Evolutionary conservation across 2,329 filamentous ascomycete genomes (phyloP), one percentile per base, ranked within the genome.

Genomic region (Knufia fluminis): DNA sequence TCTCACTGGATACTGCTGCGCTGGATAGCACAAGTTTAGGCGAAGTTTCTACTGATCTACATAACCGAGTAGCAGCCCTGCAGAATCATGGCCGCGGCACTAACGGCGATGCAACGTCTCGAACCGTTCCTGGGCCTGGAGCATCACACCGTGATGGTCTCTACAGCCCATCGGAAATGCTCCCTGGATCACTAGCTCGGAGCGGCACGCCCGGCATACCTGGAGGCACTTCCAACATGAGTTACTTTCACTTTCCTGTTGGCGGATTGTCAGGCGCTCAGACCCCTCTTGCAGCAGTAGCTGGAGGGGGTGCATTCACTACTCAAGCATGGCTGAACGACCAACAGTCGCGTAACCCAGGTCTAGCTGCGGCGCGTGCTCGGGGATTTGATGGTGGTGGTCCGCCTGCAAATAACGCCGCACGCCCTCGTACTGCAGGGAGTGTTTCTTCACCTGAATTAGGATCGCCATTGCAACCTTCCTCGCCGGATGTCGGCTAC

Each of bases 191-290:
- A 47, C 66, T 72, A 35, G 67, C 68, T 39, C 65, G 71, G 48
- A 63, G 70, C 26, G 66, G 66, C 42, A 72, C 71, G 1, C 71
- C 71, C 2, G 70, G 68, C 10, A 71, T 73, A 19, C 70, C 70
- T 4, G 71, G 69, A 31, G 70, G 71, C 4, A 74, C 71, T 3
- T 73, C 71, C n/a, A 73, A 71, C 46, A 57, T 72, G 22, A 67
- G 66, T 35, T 74, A 74, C 56, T 69, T 72, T 54, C 66, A 73
- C 52, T 69, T 72, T 55, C 70, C 69, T 4, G 60, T 72, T 4
- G 66, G 68, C n/a, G 71, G 69, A 14, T 60, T 74, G 7, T 73
- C 71, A 0, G 72, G 72, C 10, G 65, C 70, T 12, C 68, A 73
- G 46, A 74, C 71, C 3, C 71, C 71, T 4, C 64, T 74, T 10